Conservation (phyloP, 2,329 filamentous ascomycete species). For the Claviceps digitariae region DNA sequence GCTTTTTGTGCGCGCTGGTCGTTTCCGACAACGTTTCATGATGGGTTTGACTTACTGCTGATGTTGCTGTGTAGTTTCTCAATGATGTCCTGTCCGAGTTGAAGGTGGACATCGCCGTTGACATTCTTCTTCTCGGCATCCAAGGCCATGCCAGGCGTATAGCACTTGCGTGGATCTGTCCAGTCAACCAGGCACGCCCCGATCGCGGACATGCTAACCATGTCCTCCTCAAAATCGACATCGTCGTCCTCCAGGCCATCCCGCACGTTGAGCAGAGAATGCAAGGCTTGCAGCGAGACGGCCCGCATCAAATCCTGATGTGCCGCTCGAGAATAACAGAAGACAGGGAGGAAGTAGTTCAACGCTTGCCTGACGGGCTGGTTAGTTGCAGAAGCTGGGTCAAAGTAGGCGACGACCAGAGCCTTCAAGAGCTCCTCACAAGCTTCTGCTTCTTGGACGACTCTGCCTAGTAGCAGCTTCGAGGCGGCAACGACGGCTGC, state of each 20-base stretch:
- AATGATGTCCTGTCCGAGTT: conserved; percentile 64
- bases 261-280: conserved; percentile 58
- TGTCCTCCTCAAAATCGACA: conserved; percentile 59
- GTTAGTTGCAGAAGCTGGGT: conserved; percentile 68
- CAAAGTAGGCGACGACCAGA: conserved; percentile 77
- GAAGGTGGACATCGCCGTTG: conserved; percentile 67
- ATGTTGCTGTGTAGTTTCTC: conserved; percentile 56
- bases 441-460: conserved; percentile 56
- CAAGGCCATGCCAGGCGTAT: conserved; percentile 31
- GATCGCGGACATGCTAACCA: conserved; percentile 66
- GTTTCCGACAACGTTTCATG: too few species aligned
- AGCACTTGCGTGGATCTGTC: conserved; percentile 83
- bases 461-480: conserved; percentile 71
- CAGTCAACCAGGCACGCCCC: conserved; percentile 80
- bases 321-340: conserved; percentile 70
- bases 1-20: neutral
- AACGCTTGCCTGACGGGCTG: conserved; percentile 74
- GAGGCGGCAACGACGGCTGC: conserved; percentile 69
- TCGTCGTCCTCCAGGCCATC: conserved; percentile 64
- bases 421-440: conserved; percentile 68
- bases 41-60: conserved; percentile 41
- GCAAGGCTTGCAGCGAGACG: conserved; percentile 61
- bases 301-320: conserved; percentile 73
- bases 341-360: conserved; percentile 89
- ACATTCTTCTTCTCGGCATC: conserved; percentile 50